Evolutionary conservation across 768 basidiomycete genomes (phyloP).

Genomic region (Russula brevipes): DNA sequence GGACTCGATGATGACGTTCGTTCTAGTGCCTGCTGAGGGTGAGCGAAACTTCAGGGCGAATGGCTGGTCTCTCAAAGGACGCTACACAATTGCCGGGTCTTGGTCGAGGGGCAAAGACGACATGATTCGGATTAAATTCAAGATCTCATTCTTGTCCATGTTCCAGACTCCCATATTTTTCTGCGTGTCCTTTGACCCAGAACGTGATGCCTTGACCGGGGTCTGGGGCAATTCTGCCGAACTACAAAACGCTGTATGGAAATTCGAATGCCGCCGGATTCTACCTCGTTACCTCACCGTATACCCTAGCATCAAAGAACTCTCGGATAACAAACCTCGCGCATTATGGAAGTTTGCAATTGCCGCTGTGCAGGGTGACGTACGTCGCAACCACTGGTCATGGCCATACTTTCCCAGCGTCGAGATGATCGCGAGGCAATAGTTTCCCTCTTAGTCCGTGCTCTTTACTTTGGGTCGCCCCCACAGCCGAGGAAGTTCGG

Average conservation of each 20-base stretch:
- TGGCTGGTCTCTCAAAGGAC: constrained; percentile 11
- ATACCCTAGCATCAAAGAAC: constrained; percentile 27
- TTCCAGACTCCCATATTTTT: constrained; percentile 14
- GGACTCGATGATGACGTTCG: constrained; percentile 17
- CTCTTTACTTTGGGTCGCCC: constrained; percentile 25
- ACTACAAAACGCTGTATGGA: neutral
- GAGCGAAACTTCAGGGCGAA: constrained; percentile 11
- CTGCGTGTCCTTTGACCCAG: neutral
- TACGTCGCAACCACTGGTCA: constrained; percentile 29
- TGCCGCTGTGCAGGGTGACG: constrained; percentile 23
- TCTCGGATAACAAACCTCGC: constrained; percentile 27
- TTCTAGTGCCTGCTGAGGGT: constrained; percentile 5
- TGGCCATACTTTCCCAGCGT: constrained; percentile 34
- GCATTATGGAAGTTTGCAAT: constrained; percentile 34
- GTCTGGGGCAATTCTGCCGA: neutral
- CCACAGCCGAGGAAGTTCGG: constrained; percentile 20
- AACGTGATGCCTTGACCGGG: constrained; percentile 12
- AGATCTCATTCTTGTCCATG: constrained; percentile 12
- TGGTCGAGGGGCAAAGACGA: constrained; percentile 19
- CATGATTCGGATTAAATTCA: constrained; percentile 16
- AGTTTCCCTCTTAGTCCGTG: constrained; percentile 29
- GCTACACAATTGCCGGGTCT: constrained; percentile 20
- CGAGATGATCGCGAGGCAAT: constrained; percentile 28
- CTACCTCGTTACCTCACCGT: constrained; percentile 27
- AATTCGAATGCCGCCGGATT: constrained; percentile 29